Conservation (phyloP, 768 basidiomycete genomes). For the Lactarius hengduanensis region DNA sequence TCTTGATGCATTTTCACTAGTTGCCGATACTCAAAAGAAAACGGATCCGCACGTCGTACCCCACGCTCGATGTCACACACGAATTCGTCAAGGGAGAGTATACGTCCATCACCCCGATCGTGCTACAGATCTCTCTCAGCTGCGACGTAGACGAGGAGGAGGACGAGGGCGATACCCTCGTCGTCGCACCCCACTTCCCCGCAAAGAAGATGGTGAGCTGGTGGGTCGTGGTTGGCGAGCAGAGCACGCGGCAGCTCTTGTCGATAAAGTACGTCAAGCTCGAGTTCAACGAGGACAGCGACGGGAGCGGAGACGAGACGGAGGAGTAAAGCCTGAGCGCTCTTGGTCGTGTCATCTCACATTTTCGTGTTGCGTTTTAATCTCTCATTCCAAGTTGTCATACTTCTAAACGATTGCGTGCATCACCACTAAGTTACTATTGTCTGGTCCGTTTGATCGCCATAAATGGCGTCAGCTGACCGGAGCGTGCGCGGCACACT, state of each 20-base stretch:
- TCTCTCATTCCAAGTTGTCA: neutral
- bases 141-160: slow-evolving; percentile 67
- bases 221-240: slow-evolving; percentile 96
- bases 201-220: slow-evolving; percentile 89
- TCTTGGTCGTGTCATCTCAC: too few species aligned
- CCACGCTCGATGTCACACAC: slow-evolving; percentile 88
- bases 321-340: too few species aligned
- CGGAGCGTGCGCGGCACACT: too few species aligned
- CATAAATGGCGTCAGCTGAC: neutral
- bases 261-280: slow-evolving; percentile 85
- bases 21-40: neutral
- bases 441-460: neutral
- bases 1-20: neutral
- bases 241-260: slow-evolving; percentile 75
- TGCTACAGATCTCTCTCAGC: slow-evolving; percentile 73
- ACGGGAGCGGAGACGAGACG: slow-evolving; percentile 57
- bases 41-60: slow-evolving; percentile 67
- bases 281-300: slow-evolving; percentile 67
- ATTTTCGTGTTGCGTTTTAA: neutral
- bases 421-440: neutral
- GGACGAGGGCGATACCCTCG: slow-evolving; percentile 68
- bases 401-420: neutral
- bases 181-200: slow-evolving; percentile 94
- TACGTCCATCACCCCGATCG: slow-evolving; percentile 81
- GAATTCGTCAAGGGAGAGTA: slow-evolving; percentile 87